Evolutionary conservation across 163 green algal genomes (phyloP).

Genomic region (Volvox carteri): DNA sequence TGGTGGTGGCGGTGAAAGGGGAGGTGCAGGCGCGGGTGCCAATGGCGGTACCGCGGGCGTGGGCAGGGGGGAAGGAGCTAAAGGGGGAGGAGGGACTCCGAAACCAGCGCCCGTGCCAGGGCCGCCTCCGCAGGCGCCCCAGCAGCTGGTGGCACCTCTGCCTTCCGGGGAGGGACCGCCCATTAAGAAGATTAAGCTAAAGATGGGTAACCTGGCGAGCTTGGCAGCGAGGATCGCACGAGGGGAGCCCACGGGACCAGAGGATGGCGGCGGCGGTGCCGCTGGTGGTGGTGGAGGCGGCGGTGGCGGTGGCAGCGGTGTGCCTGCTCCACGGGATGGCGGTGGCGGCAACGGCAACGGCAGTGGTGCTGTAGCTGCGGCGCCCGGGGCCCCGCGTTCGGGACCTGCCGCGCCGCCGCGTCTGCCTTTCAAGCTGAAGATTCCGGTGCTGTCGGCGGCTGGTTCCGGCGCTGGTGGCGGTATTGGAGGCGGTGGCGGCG

Average conservation of each 20-base stretch:
- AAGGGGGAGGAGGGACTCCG: not conserved
- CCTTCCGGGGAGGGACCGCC: not conserved
- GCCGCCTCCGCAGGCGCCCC: not conserved
- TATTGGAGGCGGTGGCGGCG: not conserved
- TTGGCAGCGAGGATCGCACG: constrained; percentile 37
- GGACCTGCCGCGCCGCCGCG: not conserved
- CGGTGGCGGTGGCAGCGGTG: not conserved
- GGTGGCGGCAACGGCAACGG: not conserved
- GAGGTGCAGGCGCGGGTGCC: not conserved
- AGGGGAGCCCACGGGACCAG: not conserved
- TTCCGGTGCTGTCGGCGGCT: not conserved
- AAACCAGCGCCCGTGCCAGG: not conserved
- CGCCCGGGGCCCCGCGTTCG: not conserved
- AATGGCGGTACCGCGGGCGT: not conserved
- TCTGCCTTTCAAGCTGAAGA: constrained; percentile 40
- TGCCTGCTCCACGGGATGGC: not conserved
- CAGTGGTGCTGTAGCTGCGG: not conserved
- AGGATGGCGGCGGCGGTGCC: not conserved
- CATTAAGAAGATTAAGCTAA: constrained; percentile 54
- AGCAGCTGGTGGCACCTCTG: constrained; percentile 17
- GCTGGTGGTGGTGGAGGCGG: not conserved
- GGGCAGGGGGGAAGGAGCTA: not conserved
- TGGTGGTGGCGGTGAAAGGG: not conserved
- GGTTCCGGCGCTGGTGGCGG: not conserved
- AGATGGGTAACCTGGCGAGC: constrained; percentile 44